Evolutionary conservation across 345 rosid genomes (phyloP).

Genomic region (Populus nigra): DNA sequence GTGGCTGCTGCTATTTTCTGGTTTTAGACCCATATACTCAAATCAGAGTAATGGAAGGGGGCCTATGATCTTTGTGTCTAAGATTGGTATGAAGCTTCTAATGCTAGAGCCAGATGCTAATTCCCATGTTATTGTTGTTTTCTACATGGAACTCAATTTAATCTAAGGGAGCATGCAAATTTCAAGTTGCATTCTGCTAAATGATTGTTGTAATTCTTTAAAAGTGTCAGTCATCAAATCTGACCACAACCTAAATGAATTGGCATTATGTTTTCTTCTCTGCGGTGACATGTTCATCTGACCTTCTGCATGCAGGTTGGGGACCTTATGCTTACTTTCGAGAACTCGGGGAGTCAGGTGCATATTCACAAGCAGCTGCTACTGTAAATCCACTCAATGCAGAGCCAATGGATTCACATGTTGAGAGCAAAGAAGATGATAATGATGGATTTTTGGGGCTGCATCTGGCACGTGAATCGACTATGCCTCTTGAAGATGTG

Average conservation of each 20-base stretch:
- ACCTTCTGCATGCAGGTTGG: conserved; percentile 45
- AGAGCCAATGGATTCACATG: conserved; percentile 7
- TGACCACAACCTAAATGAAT: background rate
- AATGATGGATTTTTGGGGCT: conserved; percentile 40
- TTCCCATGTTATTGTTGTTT: background rate
- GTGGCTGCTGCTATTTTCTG: background rate
- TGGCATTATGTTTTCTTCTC: background rate
- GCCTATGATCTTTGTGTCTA: too few relatives aligned
- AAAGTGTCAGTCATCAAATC: background rate
- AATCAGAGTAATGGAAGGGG: too few relatives aligned
- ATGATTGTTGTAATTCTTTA: background rate
- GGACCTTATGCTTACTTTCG: conserved; percentile 70
- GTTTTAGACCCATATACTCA: too few relatives aligned
- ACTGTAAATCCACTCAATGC: conserved; percentile 22
- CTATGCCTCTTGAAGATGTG: conserved; percentile 31
- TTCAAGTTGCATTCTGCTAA: background rate
- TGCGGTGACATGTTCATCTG: background rate
- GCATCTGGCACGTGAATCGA: conserved; percentile 35
- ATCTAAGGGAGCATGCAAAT: background rate
- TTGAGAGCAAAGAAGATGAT: conserved; percentile 32
- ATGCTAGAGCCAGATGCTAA: background rate
- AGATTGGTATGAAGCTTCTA: background rate
- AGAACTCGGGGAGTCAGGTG: conserved; percentile 39
- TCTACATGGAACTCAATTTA: background rate
- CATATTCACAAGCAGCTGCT: conserved; percentile 18